Conservation (phyloP, 2,329 filamentous ascomycete species). For the Claviceps cyperi region DNA sequence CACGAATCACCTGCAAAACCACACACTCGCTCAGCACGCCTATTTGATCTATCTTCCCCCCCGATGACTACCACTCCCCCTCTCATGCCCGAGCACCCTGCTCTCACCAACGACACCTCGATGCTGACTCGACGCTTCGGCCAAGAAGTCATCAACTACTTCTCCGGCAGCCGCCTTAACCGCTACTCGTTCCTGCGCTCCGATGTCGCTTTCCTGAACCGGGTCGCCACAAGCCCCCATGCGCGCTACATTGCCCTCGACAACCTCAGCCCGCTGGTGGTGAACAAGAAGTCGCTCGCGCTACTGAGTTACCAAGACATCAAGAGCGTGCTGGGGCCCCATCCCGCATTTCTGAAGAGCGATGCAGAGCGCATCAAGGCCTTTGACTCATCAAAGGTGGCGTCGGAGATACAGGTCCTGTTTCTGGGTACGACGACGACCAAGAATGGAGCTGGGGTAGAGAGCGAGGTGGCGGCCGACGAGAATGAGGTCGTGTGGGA, state of each 20-base stretch:
- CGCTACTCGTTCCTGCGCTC: conserved; percentile 63
- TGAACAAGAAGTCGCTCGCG: conserved; percentile 41
- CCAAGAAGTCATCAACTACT: conserved; percentile 71
- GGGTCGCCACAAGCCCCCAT: conserved; percentile 49
- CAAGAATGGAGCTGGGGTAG: conserved; percentile 14
- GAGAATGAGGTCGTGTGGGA: neutral
- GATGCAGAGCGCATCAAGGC: conserved; percentile 60
- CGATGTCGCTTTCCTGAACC: conserved; percentile 54
- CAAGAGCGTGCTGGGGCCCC: conserved; percentile 50
- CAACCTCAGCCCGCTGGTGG: conserved; percentile 59
- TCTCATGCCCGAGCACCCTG: conserved; percentile 29
- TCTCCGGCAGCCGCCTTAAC: conserved; percentile 64
- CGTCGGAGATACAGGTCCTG: conserved; percentile 51
- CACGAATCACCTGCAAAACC: too few relatives aligned
- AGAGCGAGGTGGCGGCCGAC: conserved; percentile 18
- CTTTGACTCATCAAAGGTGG: conserved; percentile 62
- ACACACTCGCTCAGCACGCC: too few relatives aligned
- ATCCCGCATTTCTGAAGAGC: conserved; percentile 48
- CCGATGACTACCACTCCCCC: conserved; percentile 16
- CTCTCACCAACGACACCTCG: conserved; percentile 34
- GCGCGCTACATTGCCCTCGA: conserved; percentile 68
- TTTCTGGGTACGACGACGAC: conserved; percentile 72
- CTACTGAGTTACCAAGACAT: conserved; percentile 58
- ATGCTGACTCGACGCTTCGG: conserved; percentile 69
- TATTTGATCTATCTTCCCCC: neutral